Base-by-base conservation (phyloP, 2,329 filamentous ascomycete genomes). In the Stemphylium vesicarium region DNA sequence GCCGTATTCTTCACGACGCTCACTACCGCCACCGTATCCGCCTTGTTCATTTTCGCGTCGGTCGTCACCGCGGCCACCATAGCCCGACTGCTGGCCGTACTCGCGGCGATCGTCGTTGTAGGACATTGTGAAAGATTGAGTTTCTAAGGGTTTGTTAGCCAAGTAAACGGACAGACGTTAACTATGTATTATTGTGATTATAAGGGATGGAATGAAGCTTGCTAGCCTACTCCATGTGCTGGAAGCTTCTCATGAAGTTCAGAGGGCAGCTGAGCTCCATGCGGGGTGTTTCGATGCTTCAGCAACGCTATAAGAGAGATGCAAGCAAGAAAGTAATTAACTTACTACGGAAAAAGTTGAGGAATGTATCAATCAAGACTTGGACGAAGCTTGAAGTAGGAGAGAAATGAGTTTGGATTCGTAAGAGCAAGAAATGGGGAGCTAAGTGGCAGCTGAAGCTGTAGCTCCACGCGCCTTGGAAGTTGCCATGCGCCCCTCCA, bases 51-150 rank as follows among this genome's bases (percentile, higher is more conserved):
- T 2, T 29, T 29, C 49, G 50, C 62, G 58, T 5, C 59, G 56
- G 13, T 65, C 61, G 39, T 57, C 48, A 32, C 56, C 54, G n/a
- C 62, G 50, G 39, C 54, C 47, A 31, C 63, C 55, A 9, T 57
- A 50, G 37, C 61, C 54, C 18, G 57, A 59, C 16, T 56, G 50
- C 32, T 48, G 41, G 8, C 50, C 55, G 33, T 51, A 56, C 31
- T 57, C 53, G 55, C 59, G 57, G 22, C 59, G 61, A 12, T 66
- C 61, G 59, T 67, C 57, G 60, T 67, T 70, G 58, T 68, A 67
- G 26, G 65, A 69, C 65, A 69, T 68, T 38, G 24, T 63, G 26
- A 15, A 24, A 12, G 11, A 31, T 15, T 22, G 6, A 11, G 26
- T 15, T 44, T 44, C 18, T 24, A 13, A 2, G 13, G 11, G 6